A percentile compares a stretch with the other conserved stretches of the same genome.
Conservation (phyloP, 306 rosid species). For the Crataegus laevigata region DNA sequence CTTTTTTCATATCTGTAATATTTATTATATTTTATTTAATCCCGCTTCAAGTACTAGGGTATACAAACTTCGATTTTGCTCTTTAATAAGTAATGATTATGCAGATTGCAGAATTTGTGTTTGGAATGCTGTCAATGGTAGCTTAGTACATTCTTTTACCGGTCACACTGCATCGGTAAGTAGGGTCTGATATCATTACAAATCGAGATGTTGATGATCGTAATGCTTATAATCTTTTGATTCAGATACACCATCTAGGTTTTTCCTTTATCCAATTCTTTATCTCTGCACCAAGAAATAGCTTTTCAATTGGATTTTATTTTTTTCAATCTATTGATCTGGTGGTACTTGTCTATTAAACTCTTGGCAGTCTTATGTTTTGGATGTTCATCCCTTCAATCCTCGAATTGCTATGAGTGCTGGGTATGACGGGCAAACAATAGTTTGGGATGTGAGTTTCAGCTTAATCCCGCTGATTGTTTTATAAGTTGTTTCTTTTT, state of each 20-base stretch:
- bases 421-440: conserved; percentile 83
- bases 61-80: neutral
- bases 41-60: neutral
- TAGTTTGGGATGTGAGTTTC: conserved; percentile 89
- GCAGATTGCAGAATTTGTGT: conserved; percentile 93
- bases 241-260: neutral
- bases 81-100: neutral
- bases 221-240: neutral
- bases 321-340: conserved; percentile 12
- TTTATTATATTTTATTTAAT: no score
- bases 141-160: conserved; percentile 87
- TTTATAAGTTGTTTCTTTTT: conserved; percentile 20
- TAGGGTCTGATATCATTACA: neutral
- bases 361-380: conserved; percentile 68
- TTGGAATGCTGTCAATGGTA: conserved; percentile 94
- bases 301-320: conserved; percentile 5
- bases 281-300: conserved; percentile 5
- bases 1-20: neutral
- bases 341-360: conserved; percentile 19
- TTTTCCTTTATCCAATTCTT: conserved; percentile 3
- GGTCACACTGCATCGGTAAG: conserved; percentile 82
- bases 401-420: conserved; percentile 98
- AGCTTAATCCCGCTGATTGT: neutral
- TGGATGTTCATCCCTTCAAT: conserved; percentile 97
- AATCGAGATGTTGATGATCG: neutral